phyloP scores from a whole-genome alignment of 129 eudicot species.

The Dittrichia graveolens region DNA sequence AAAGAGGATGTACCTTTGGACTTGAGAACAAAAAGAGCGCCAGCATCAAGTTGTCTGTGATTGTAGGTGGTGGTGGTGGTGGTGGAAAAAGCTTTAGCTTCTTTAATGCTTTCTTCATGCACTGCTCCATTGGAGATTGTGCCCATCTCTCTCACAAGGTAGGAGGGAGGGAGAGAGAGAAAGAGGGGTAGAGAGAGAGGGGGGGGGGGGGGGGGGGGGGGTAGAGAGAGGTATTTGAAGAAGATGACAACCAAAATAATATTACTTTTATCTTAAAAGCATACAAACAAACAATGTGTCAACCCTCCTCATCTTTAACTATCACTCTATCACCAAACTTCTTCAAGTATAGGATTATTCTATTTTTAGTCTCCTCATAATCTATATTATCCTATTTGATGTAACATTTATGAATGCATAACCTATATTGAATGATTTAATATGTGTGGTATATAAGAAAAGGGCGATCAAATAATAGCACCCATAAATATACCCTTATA shows the following conservation, averaged over 20 bases:
- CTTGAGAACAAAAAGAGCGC: slow-evolving; percentile 93
- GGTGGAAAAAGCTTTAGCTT: slow-evolving; percentile 27
- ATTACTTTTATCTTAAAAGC: too few species aligned
- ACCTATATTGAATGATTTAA: too few species aligned
- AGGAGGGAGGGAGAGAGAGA: not conserved
- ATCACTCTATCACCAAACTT: too few species aligned
- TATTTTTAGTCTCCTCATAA: too few species aligned
- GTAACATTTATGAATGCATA: too few species aligned
- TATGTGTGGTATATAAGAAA: too few species aligned
- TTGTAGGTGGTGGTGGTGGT: slow-evolving; percentile 3
- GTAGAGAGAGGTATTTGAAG: not conserved
- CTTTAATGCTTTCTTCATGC: slow-evolving; percentile 22
- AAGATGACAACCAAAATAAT: not conserved
- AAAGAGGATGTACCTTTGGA: slow-evolving; percentile 63
- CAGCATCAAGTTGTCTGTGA: slow-evolving; percentile 64
- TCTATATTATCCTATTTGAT: too few species aligned
- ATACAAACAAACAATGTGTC: slow-evolving; percentile 16
- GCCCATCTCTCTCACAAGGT: slow-evolving; percentile 29
- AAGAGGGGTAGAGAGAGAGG: not conserved
- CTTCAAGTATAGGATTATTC: too few species aligned
- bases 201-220: not conserved
- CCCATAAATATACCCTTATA: too few species aligned
- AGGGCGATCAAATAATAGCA: too few species aligned
- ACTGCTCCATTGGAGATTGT: slow-evolving; percentile 36
- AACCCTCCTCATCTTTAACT: not conserved